Evolutionary conservation across 2,329 filamentous ascomycete species (phyloP).

Genomic region (Cladosporium phlei): DNA sequence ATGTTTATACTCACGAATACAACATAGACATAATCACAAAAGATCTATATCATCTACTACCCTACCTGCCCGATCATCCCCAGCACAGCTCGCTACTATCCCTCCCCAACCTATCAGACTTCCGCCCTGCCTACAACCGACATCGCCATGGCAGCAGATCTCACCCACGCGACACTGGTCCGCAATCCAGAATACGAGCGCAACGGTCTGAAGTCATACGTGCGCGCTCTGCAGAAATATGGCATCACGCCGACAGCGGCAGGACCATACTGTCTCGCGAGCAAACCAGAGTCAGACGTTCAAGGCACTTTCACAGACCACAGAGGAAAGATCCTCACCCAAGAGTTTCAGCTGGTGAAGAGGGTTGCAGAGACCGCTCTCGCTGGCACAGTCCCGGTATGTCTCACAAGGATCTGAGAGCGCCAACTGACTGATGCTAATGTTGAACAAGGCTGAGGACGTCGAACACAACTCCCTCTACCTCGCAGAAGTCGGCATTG

Average conservation of each 20-base stretch:
- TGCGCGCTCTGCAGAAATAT: conserved; percentile 26
- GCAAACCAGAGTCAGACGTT: background rate
- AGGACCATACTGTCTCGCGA: conserved; percentile 41
- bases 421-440: too few species aligned
- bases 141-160: conserved; percentile 3
- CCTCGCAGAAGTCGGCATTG: conserved; percentile 59
- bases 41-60: too few species aligned
- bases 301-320: background rate
- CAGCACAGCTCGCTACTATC: too few species aligned
- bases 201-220: conserved; percentile 29
- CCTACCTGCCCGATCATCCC: too few species aligned
- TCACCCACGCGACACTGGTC: conserved; percentile 16
- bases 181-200: conserved; percentile 27
- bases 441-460: conserved; percentile 54
- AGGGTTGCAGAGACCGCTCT: background rate
- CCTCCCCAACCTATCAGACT: too few species aligned
- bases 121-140: too few species aligned
- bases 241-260: conserved; percentile 58
- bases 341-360: background rate
- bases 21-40: too few species aligned
- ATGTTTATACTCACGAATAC: too few species aligned
- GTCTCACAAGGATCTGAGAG: too few species aligned
- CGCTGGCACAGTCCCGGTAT: conserved; percentile 3
- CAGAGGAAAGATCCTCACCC: background rate
- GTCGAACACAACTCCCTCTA: conserved; percentile 64